Conservation (phyloP, 2,329 filamentous ascomycete genomes). For the Penicillium sp. region DNA sequence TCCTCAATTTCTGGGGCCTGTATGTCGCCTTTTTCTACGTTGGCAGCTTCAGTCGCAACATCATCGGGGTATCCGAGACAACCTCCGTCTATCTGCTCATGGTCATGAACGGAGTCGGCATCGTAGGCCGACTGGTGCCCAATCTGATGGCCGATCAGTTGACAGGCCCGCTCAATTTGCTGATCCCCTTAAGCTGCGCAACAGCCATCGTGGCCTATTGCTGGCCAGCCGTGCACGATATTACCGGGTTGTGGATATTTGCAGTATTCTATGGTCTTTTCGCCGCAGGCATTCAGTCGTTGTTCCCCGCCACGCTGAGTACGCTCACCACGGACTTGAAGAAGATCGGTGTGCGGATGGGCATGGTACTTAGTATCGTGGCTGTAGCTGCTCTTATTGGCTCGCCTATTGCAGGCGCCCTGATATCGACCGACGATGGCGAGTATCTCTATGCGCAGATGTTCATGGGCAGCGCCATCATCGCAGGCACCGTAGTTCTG, state of each 20-base stretch:
- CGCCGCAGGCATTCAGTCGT: constrained; percentile 59
- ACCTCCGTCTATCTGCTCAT: constrained; percentile 58
- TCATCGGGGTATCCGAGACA: constrained; percentile 40
- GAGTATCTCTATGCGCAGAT: constrained; percentile 51
- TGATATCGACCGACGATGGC: constrained; percentile 46
- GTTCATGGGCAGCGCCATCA: constrained; percentile 46
- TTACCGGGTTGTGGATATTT: constrained; percentile 58
- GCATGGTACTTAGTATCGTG: constrained; percentile 53
- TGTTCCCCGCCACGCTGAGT: constrained; percentile 61
- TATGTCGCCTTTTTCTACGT: constrained; percentile 53
- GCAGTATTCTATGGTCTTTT: constrained; percentile 60
- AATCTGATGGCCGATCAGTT: constrained; percentile 55
- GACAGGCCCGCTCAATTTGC: constrained; percentile 58
- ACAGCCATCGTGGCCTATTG: constrained; percentile 46
- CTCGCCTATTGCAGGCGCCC: constrained; percentile 52
- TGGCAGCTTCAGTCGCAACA: constrained; percentile 38
- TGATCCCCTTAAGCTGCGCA: constrained; percentile 49
- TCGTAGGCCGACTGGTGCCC: constrained; percentile 56
- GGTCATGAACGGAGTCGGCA: constrained; percentile 60
- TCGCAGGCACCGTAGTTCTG: constrained; percentile 44
- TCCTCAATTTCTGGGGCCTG: constrained; percentile 49
- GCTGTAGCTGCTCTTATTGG: constrained; percentile 53
- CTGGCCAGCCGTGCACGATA: constrained; percentile 56
- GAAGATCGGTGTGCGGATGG: constrained; percentile 54
- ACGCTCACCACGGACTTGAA: constrained; percentile 52